A percentile compares a stretch with the other conserved stretches of the same genome.
These are phyloP conservation scores for Saturnispora hagleri DNA, from an alignment of 805 yeast species.

Conservation along the genomic window DNA sequence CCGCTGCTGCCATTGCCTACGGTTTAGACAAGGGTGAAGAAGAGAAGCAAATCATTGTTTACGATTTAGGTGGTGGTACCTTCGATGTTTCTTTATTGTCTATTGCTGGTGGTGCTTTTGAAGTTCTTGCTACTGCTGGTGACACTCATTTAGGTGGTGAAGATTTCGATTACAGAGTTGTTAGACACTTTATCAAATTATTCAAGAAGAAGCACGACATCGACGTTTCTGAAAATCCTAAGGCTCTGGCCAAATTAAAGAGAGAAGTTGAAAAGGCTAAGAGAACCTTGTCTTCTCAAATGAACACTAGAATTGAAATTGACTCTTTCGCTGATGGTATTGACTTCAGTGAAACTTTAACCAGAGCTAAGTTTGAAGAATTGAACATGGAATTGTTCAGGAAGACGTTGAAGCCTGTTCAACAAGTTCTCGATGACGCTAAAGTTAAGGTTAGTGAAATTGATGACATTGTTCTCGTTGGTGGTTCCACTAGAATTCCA, in stretches of 20 bases:
- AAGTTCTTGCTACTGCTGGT: slow-evolving; percentile 91
- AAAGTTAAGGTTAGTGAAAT: slow-evolving; percentile 79
- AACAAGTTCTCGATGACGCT: slow-evolving; percentile 89
- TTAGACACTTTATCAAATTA: slow-evolving; percentile 73
- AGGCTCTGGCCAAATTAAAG: slow-evolving; percentile 88
- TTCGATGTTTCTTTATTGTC: slow-evolving; percentile 84
- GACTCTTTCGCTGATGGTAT: slow-evolving; percentile 92
- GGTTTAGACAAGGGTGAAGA: slow-evolving; percentile 78
- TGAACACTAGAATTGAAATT: slow-evolving; percentile 92
- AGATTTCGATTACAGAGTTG: slow-evolving; percentile 86
- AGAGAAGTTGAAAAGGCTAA: slow-evolving; percentile 98
- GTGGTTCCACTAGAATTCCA: slow-evolving; percentile 99
- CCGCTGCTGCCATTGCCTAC: slow-evolving; percentile 97
- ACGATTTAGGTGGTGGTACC: slow-evolving; percentile 97
- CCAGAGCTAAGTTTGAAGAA: slow-evolving; percentile 98
- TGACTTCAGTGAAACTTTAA: slow-evolving; percentile 89
- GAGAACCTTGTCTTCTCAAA: slow-evolving; percentile 90
- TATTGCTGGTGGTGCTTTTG: slow-evolving; percentile 87
- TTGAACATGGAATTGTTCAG: slow-evolving; percentile 86
- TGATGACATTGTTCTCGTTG: slow-evolving; percentile 93
- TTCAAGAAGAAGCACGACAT: slow-evolving; percentile 90
- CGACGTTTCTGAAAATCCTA: slow-evolving; percentile 71
- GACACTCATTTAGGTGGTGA: slow-evolving; percentile 98
- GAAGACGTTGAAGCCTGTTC: slow-evolving; percentile 92
- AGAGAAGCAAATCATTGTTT: slow-evolving; percentile 85